Evolutionary conservation across 1,139 yeast genomes (phyloP).

Genomic region (Nematodospora anomalae): DNA sequence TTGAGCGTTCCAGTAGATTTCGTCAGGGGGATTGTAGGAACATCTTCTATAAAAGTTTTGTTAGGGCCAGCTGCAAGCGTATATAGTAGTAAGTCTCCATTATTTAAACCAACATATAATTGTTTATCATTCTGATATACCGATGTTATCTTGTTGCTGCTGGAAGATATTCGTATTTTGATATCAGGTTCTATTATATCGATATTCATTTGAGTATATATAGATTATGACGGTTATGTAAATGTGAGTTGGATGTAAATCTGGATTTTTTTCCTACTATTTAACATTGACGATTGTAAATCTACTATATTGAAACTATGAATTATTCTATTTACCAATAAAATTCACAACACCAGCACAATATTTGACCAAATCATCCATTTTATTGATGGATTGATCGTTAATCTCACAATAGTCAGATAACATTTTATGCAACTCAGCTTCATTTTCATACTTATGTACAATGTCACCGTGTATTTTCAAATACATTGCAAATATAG

Average conservation of each 20-base stretch:
- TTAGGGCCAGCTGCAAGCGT: neutral
- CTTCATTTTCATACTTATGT: conserved; percentile 44
- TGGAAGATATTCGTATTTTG: conserved; percentile 26
- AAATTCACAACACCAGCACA: conserved; percentile 81
- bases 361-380: conserved; percentile 75
- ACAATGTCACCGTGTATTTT: conserved; percentile 83
- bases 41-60: neutral
- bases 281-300: neutral
- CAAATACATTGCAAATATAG: conserved; percentile 73
- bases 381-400: conserved; percentile 38
- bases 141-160: conserved; percentile 24
- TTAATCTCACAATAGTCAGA: conserved; percentile 41
- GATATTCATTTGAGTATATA: conserved; percentile 29
- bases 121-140: conserved; percentile 21
- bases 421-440: conserved; percentile 43
- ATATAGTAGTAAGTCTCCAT: conserved; percentile 37
- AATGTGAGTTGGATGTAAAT: neutral
- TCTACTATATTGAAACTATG: neutral
- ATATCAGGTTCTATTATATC: conserved; percentile 35
- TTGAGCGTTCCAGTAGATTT: conserved; percentile 17
- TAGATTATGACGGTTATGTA: conserved; percentile 8
- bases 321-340: conserved; percentile 30
- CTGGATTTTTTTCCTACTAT: neutral
- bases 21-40: conserved; percentile 6
- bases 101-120: conserved; percentile 35